Conservation (phyloP, 768 basidiomycete species). For the Pleurotus giganteus region DNA sequence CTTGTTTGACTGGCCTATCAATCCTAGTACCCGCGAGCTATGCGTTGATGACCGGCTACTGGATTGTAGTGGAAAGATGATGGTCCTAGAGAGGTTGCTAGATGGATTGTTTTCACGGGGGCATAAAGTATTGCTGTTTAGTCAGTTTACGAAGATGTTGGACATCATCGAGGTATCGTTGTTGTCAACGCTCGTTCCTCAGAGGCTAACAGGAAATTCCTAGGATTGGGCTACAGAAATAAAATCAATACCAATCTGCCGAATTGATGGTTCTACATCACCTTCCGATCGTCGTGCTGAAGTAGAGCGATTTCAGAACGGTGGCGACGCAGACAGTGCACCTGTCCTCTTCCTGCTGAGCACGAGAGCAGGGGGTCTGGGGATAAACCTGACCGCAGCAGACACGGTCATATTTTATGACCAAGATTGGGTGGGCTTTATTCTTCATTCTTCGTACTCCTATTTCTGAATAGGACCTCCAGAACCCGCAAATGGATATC, state of each 20-base stretch:
- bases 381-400: conserved; percentile 78
- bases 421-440: conserved; percentile 78
- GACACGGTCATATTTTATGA: conserved; percentile 96
- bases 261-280: conserved; percentile 87
- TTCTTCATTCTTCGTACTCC: neutral
- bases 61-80: conserved; percentile 94
- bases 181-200: neutral
- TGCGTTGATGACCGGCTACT: conserved; percentile 79
- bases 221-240: conserved; percentile 86
- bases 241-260: conserved; percentile 82
- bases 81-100: conserved; percentile 87
- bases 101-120: conserved; percentile 73
- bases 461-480: neutral
- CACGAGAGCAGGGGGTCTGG: conserved; percentile 77
- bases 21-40: conserved; percentile 56
- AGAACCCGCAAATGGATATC: conserved; percentile 96
- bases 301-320: conserved; percentile 82
- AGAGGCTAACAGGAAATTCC: conserved; percentile 2
- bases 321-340: conserved; percentile 57
- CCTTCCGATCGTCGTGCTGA: conserved; percentile 81
- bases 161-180: conserved; percentile 83
- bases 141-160: conserved; percentile 95
- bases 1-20: conserved; percentile 81
- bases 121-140: conserved; percentile 86
- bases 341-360: conserved; percentile 78